Evolutionary conservation across 495 filamentous ascomycete genomes (phyloP), one percentile per base, ranked within the genome.

Genomic region (Aspergillus sclerotiicarbonarius): DNA sequence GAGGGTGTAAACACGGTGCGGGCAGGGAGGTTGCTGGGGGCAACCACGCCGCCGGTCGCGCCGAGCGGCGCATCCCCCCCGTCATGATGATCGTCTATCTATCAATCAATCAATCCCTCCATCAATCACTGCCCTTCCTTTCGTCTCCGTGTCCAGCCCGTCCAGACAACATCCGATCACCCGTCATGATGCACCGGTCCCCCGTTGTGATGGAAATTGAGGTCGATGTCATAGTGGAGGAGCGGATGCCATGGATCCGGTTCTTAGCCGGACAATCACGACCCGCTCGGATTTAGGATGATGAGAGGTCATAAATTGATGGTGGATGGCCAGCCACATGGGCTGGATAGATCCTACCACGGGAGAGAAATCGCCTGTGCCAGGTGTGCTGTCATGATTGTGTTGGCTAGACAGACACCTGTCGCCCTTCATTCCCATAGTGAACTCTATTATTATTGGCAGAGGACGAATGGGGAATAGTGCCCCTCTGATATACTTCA

Each of bases 1-100:
- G 66, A 66, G 66, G 61, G 62, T 58, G 70, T 75, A 76, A 76
- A 76, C 74, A 76, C 60, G 52, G 62, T 71, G 67, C 64, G 64
- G 63, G 58, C 52, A 57, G 55, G 31, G 59, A 49, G 58, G 74
- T 77, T 76, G 74, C 69, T 58, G 59, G 61, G 71, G 74, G 74
- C 74, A 77, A 77, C 74, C 57, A 21, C 10, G 18, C 54, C 33
- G 60, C 54, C 51, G 60, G 43, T 46, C 44, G 59, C 58, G 58
- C 44, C 44, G 51, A 5, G 25, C 25, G 25, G 25, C 41, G 20
- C n/a, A 16, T 19, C 19, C n/a, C n/a, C n/a, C n/a, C 41, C n/a
- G n/a, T 8, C 44, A 10, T 46, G 46, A 49, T 35, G 46, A 49
- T 35, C 39, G 21, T 25, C 35, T 58, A 25, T 25, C 25, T 25